Conservation (phyloP, 2,329 filamentous ascomycete genomes). For the Ceratocystis smalleyi region DNA sequence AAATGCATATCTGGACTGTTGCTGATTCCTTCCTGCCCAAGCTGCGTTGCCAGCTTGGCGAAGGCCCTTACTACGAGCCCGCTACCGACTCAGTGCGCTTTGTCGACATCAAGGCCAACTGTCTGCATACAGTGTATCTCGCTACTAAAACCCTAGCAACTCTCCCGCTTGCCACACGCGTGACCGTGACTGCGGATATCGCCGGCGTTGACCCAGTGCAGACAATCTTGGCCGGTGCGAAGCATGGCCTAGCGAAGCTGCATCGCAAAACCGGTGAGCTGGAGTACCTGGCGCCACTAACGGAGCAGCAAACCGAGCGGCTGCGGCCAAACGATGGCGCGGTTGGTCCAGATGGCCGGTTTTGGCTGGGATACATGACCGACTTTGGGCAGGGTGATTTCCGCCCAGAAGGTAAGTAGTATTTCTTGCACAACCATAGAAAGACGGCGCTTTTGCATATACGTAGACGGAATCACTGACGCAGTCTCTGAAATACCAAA, state of each 20-base stretch:
- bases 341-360: conserved; percentile 62
- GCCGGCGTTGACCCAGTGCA: conserved; percentile 44
- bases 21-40: conserved; percentile 41
- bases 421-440: not conserved
- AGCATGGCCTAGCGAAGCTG: conserved; percentile 66
- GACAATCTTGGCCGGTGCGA: conserved; percentile 62
- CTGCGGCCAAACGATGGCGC: conserved; percentile 68
- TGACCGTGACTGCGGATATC: conserved; percentile 65
- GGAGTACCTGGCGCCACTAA: conserved; percentile 38
- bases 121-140: conserved; percentile 57
- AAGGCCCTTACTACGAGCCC: conserved; percentile 60
- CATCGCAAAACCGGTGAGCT: conserved; percentile 44
- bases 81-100: conserved; percentile 53
- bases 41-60: conserved; percentile 50
- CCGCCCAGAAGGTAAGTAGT: conserved; percentile 39
- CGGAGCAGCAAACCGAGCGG: conserved; percentile 31
- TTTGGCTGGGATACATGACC: conserved; percentile 79
- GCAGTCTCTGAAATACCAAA: conserved; percentile 22
- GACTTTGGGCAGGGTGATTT: conserved; percentile 47
- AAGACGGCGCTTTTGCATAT: not conserved
- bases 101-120: conserved; percentile 67
- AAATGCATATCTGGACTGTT: conserved; percentile 35
- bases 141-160: conserved; percentile 43
- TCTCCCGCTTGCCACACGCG: conserved; percentile 36
- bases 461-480: not conserved